Evolutionary conservation across 2,329 filamentous ascomycete species (phyloP), one percentile per base, ranked within the genome.

Genomic region (Drechslerella dactyloides): DNA sequence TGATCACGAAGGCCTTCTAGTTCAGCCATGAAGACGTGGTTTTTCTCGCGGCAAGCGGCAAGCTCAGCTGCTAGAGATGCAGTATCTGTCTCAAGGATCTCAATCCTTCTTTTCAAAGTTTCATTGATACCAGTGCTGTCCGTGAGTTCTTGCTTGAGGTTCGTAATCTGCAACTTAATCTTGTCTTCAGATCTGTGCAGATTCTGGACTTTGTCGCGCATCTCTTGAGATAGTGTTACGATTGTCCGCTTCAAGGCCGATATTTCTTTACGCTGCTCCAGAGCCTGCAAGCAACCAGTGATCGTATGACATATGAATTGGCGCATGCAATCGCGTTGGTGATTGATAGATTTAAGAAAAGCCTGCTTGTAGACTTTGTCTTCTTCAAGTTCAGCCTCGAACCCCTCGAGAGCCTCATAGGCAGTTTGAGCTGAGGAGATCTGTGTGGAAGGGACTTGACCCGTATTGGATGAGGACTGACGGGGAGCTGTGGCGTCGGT

Each of bases 211-310:
- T 60, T 7, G 7, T 19, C n/a, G 2, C 48, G 27, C 3, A 60
- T 23, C n/a, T 54, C 15, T 23, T 48, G 3, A 54, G 4, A 2
- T 19, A 1, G 10, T 24, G 21, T n/a, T n/a, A n/a, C n/a, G n/a
- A n/a, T n/a, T n/a, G n/a, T n/a, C n/a, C n/a, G n/a, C n/a, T n/a
- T n/a, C n/a, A n/a, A n/a, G n/a, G n/a, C n/a, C n/a, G n/a, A n/a
- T 11, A 50, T 57, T 23, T 68, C 63, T 19, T 33, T 61, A 24
- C 42, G 44, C 5, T 60, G 33, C 11, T 33, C 13, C 11, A 19
- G 15, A 17, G 35, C 13, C 8, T 42, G 35, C 1, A 68, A 27
- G n/a, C 55, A 68, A 19, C 56, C 63, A 3, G 55, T 40, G 8
- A 55, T 61, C 8, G 63, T 37, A 42, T 55, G 24, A 5, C 40